Evolutionary conservation across 768 basidiomycete species (phyloP).

Genomic region (Amanita thiersii): DNA sequence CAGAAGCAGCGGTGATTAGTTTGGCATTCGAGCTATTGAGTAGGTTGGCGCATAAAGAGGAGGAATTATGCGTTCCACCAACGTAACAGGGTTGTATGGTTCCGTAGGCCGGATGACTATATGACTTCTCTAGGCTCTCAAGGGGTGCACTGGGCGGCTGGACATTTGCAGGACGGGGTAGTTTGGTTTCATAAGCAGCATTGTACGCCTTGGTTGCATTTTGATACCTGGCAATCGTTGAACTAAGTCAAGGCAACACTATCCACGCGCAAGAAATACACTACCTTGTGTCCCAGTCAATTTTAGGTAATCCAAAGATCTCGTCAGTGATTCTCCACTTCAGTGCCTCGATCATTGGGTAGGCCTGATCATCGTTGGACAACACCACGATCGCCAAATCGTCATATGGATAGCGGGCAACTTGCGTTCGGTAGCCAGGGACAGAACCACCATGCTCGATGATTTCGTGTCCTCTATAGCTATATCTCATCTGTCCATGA

Average conservation of each 20-base stretch:
- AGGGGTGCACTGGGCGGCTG: slow-evolving; percentile 16
- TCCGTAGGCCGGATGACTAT: slow-evolving; percentile 28
- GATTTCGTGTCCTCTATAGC: slow-evolving; percentile 31
- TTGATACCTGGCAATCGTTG: slow-evolving; percentile 16
- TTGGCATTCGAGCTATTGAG: slow-evolving; percentile 18
- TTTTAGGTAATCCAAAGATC: slow-evolving; percentile 20
- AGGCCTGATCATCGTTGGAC: slow-evolving; percentile 31
- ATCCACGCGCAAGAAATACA: neutral
- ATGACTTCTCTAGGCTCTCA: slow-evolving; percentile 17
- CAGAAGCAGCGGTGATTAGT: slow-evolving; percentile 19
- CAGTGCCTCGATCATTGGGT: slow-evolving; percentile 23
- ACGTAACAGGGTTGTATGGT: slow-evolving; percentile 25
- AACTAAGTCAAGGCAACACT: neutral
- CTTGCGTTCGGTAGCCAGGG: slow-evolving; percentile 25
- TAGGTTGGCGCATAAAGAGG: slow-evolving; percentile 15
- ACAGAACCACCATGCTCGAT: slow-evolving; percentile 36
- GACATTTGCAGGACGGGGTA: slow-evolving; percentile 18
- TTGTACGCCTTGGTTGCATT: slow-evolving; percentile 14
- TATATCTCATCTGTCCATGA: slow-evolving; percentile 28
- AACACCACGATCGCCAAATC: slow-evolving; percentile 30
- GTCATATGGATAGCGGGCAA: slow-evolving; percentile 27
- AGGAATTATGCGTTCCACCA: neutral
- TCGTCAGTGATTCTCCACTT: slow-evolving; percentile 32
- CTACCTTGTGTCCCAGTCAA: slow-evolving; percentile 32
- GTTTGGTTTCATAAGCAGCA: slow-evolving; percentile 14